Base-by-base conservation (phyloP, 371 early-diverging fungal genomes). In the Mortierella polycephala region DNA sequence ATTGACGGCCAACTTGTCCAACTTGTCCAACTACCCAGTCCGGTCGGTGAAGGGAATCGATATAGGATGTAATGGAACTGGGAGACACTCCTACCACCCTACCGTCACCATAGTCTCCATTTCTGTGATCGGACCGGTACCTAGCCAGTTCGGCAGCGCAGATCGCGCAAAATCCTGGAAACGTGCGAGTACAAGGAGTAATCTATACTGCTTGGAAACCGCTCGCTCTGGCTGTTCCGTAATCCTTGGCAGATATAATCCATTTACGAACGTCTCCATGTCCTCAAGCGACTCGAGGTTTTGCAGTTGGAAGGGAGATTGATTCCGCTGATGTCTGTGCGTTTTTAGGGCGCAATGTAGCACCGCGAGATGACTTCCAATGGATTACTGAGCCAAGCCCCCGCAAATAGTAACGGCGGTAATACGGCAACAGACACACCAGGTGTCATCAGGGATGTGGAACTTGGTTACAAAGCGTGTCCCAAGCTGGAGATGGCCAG, bases 281-380 rank as follows among this genome's bases (percentile, higher is more conserved):
- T 39, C 13, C 56, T 71, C 18, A 45, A 41, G 18, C 14, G 41
- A 6, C 45, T 71, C 11, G 64, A 71, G 49, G 71, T 59, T 4
- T 21, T 71, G 20, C 55, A 64, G 44, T 30, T 71, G 14, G 46
- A 64, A 16, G 71, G 71, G 12, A 64, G 71, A 65, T 1, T 21
- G 46, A 54, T 71, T 20, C 71, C 71, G 47, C 54, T 1, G 71
- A 71, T n/a, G 46, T 71, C 13, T 39, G 39, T 10, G 71, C 53
- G 8, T 71, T 60, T 20, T 21, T 69, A 13, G 62, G 49, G 0
- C 39, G 30, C 7, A 56, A 44, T 20, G 8, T 1, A 14, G 21
- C 16, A 45, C 44, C 49, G 12, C 13, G 16, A 7, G 5, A 0
- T 16, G 37, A 9, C 7, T n/a, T 13, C 21, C 42, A 41, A 2